Evolutionary conservation across 768 basidiomycete genomes (phyloP).

Genomic region (Leccinum incarnatum): DNA sequence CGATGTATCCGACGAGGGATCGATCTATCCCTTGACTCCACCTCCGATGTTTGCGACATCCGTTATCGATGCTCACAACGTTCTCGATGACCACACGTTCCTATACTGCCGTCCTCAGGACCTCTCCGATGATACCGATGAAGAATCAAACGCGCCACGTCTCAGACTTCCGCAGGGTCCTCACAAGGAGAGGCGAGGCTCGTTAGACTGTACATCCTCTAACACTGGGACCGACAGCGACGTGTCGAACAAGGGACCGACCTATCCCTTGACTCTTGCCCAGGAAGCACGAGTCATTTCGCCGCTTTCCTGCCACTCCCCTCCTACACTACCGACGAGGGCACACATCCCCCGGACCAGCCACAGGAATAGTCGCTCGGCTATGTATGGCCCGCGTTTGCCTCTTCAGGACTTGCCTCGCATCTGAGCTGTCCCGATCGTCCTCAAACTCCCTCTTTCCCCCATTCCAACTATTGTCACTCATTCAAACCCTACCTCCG

Average conservation of each 20-base stretch:
- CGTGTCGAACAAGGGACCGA: slow-evolving; percentile 1
- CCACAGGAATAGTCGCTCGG: slow-evolving; percentile 4
- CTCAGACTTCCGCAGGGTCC: no score
- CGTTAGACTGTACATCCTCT: not conserved
- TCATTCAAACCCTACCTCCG: slow-evolving; percentile 4
- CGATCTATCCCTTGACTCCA: slow-evolving; percentile 12
- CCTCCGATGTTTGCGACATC: not conserved
- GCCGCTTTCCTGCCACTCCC: not conserved
- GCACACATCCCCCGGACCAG: not conserved
- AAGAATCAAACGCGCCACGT: not conserved
- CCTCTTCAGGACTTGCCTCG: slow-evolving; percentile 1
- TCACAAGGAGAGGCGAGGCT: not conserved
- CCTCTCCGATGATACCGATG: not conserved
- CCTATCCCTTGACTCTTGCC: not conserved
- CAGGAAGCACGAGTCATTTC: not conserved
- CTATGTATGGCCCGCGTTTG: not conserved
- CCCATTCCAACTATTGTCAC: slow-evolving; percentile 15
- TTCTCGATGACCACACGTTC: not conserved
- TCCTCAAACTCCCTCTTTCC: not conserved
- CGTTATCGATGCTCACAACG: not conserved
- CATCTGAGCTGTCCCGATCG: not conserved
- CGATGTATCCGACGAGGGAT: slow-evolving; percentile 7
- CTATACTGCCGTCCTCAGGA: slow-evolving; percentile 5
- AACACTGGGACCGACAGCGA: not conserved
- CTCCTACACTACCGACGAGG: slow-evolving; percentile 3